Conservation (phyloP, 176 grass and related monocot genomes). For the Phragmites australis region DNA sequence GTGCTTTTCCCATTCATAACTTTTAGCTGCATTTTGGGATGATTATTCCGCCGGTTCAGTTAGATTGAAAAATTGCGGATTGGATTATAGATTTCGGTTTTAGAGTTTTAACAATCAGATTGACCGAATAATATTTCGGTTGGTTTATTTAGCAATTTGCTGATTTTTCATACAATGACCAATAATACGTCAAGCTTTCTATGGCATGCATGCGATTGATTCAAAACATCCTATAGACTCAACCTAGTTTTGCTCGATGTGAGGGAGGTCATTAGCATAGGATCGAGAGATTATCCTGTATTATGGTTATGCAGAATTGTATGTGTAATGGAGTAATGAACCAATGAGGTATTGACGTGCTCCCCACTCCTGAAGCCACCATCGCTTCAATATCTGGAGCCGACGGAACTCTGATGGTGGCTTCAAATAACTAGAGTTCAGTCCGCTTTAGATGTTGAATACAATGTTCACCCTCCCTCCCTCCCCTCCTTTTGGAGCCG, state of each 20-base stretch:
- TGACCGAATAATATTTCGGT: not conserved
- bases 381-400: not conserved
- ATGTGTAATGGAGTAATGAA: not conserved
- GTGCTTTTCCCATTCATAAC: too few relatives aligned
- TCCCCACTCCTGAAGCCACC: not conserved
- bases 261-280: not conserved
- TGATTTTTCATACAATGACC: not conserved
- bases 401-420: not conserved
- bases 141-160: not conserved
- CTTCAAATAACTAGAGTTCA: not conserved
- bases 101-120: not conserved
- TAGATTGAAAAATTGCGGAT: not conserved
- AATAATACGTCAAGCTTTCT: not conserved
- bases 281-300: not conserved
- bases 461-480: not conserved
- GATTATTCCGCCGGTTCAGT: not conserved
- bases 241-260: not conserved
- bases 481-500: not conserved
- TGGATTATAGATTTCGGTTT: not conserved
- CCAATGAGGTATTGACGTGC: not conserved
- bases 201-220: not conserved
- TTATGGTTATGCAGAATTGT: not conserved
- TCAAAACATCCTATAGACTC: not conserved
- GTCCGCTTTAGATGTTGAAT: not conserved
- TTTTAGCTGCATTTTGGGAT: not conserved